Percentiles rank a stretch among this genome's conserved stretches.
phyloP scores from a whole-genome alignment of 2,329 filamentous ascomycete species.

The Pseudopyrenochaeta lycopersici region DNA sequence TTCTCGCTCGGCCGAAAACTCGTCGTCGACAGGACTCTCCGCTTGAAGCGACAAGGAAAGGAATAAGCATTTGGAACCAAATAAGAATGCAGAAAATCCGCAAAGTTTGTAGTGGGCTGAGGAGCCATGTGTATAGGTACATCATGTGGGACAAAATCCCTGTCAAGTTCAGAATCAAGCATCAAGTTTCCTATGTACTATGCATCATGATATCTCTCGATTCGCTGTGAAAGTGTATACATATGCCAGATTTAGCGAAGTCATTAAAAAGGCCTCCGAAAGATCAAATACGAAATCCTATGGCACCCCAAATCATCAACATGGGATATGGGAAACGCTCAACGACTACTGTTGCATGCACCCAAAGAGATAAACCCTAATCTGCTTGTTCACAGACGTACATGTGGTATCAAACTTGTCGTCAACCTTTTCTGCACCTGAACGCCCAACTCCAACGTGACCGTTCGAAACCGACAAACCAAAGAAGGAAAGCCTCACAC shows the following conservation, averaged over 20 bases:
- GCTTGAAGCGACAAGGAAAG: conserved; percentile 74
- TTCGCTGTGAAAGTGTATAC: too few species aligned
- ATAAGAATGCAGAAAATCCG: conserved; percentile 8
- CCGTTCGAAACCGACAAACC: neutral
- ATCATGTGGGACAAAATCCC: conserved; percentile 19
- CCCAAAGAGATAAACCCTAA: neutral
- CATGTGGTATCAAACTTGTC: conserved; percentile 9
- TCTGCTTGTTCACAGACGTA: neutral
- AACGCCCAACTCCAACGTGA: conserved; percentile 25
- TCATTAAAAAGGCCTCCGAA: too few species aligned
- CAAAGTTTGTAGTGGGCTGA: conserved; percentile 15
- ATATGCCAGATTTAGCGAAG: too few species aligned
- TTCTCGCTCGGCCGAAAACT: conserved; percentile 89
- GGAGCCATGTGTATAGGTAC: conserved; percentile 34
- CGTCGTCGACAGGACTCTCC: conserved; percentile 88
- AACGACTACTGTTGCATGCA: neutral
- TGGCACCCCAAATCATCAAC: neutral
- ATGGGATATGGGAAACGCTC: neutral
- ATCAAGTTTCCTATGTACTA: conserved; percentile 35
- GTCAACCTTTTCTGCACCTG: conserved; percentile 18
- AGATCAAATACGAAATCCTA: neutral
- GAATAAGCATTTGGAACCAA: conserved; percentile 29
- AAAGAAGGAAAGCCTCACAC: conserved; percentile 55
- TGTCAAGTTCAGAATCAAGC: conserved; percentile 30
- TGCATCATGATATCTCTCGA: neutral